A percentile compares a stretch with the other conserved stretches of the same genome.
Evolutionary conservation across 768 basidiomycete species (phyloP).

Genomic region (Cantharellus cinnabarinus): DNA sequence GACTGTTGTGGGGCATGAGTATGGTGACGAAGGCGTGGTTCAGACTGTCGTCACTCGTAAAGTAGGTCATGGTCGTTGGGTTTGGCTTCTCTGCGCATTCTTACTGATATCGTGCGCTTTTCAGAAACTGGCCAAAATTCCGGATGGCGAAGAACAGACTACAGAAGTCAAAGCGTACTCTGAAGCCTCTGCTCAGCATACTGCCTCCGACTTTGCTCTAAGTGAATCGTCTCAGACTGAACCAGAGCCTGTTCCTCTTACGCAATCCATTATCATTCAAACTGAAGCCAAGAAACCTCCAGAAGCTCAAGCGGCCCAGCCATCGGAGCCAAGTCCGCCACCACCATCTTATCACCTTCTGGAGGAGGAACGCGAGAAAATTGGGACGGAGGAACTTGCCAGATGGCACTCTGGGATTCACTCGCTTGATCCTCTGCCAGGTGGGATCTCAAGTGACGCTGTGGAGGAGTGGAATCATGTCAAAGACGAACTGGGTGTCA

Average conservation of each 20-base stretch:
- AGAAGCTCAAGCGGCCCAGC: no score
- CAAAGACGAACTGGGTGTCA: slow-evolving; percentile 60
- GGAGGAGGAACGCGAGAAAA: slow-evolving; percentile 17
- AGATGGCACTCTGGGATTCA: slow-evolving; percentile 45
- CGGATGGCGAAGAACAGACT: no score
- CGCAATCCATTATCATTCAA: no score
- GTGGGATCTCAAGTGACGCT: slow-evolving; percentile 45
- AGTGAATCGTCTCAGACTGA: slow-evolving; percentile 39
- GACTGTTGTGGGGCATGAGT: slow-evolving; percentile 36
- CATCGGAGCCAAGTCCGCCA: slow-evolving; percentile 17
- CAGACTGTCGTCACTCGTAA: slow-evolving; percentile 64
- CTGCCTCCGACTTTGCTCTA: slow-evolving; percentile 30
- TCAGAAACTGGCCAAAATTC: slow-evolving; percentile 11
- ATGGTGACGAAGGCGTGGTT: slow-evolving; percentile 56
- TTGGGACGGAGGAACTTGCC: slow-evolving; percentile 37
- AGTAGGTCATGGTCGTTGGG: slow-evolving; percentile 17
- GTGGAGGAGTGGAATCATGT: slow-evolving; percentile 61
- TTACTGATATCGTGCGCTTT: slow-evolving; percentile 15
- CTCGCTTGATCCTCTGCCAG: slow-evolving; percentile 6
- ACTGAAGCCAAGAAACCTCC: no score
- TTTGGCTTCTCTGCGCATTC: background rate
- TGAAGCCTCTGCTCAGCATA: slow-evolving; percentile 53
- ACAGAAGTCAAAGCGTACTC: slow-evolving; percentile 38
- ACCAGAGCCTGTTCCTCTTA: slow-evolving; percentile 14
- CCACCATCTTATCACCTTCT: slow-evolving; percentile 47